phyloP scores from a whole-genome alignment of 2,329 filamentous ascomycete species.

The Aspergillus vadensis region DNA sequence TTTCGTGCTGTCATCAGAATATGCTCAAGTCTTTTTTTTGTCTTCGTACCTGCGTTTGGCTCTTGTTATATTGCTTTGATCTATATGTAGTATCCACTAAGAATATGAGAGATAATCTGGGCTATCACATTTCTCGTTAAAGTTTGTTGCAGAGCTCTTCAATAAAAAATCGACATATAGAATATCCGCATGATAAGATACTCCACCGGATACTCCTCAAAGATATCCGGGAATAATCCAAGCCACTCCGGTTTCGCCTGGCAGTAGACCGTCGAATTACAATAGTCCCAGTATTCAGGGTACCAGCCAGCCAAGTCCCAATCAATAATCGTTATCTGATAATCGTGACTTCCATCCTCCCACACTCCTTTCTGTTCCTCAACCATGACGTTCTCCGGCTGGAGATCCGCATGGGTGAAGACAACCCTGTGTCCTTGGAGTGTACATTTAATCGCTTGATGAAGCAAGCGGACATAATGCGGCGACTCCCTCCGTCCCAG shows the following conservation, averaged over 20 bases:
- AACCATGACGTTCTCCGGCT: conserved; percentile 23
- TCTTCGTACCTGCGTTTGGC: too few species aligned
- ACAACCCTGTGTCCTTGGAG: conserved; percentile 19
- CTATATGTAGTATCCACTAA: too few species aligned
- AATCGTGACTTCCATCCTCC: conserved; percentile 9
- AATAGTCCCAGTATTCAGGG: conserved; percentile 24
- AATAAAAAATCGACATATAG: conserved; percentile 13
- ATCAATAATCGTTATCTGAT: conserved; percentile 15
- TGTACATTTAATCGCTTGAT: conserved; percentile 18
- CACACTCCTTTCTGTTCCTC: conserved; percentile 6
- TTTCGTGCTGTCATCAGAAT: too few species aligned
- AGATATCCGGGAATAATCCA: conserved; percentile 18
- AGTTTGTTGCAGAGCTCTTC: neutral
- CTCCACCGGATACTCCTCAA: conserved; percentile 18
- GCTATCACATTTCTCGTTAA: too few species aligned
- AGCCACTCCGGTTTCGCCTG: conserved; percentile 19
- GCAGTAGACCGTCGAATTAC: conserved; percentile 18
- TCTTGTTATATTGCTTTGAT: too few species aligned
- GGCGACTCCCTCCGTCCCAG: conserved; percentile 14
- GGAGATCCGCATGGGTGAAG: conserved; percentile 22
- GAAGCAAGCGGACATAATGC: conserved; percentile 19
- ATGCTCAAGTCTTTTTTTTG: too few species aligned
- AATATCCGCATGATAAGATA: conserved; percentile 17
- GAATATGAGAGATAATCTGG: too few species aligned
- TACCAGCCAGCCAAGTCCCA: conserved; percentile 23